Evolutionary conservation across 2,329 filamentous ascomycete species (phyloP).

Genomic region (Madurella fahalii): DNA sequence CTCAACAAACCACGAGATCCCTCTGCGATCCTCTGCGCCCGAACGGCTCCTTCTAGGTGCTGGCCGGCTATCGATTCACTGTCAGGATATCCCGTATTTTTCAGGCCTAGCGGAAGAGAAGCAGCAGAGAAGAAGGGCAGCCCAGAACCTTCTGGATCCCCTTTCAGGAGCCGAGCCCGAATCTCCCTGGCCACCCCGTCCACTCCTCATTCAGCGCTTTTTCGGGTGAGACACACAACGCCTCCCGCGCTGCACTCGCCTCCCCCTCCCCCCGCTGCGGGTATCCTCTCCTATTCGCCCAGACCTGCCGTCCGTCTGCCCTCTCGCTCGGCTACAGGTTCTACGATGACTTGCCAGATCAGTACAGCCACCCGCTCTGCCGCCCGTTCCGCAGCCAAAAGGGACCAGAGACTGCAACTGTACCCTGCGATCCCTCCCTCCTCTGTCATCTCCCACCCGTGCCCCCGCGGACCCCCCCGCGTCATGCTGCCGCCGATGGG

Average conservation of each 20-base stretch:
- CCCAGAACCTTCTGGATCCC: neutral
- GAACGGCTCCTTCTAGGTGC: neutral
- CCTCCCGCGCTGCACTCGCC: conserved; percentile 5
- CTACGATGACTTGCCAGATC: conserved; percentile 9
- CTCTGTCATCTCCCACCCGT: neutral
- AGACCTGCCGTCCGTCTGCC: neutral
- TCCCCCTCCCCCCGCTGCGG: neutral
- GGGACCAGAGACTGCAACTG: neutral
- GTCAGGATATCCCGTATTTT: no score
- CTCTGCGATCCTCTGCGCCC: neutral
- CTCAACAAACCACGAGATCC: neutral
- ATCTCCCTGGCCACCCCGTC: neutral
- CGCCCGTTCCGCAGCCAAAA: neutral
- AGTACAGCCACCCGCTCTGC: neutral
- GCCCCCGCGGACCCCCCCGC: neutral
- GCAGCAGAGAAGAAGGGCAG: neutral
- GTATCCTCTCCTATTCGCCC: conserved; percentile 8
- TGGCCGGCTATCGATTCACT: neutral
- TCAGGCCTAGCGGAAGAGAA: neutral
- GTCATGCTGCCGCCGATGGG: conserved; percentile 1
- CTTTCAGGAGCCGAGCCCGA: neutral
- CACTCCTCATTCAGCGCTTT: conserved; percentile 2
- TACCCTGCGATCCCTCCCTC: neutral
- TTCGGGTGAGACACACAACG: conserved; percentile 8
- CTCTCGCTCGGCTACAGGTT: conserved; percentile 6